These are phyloP conservation scores for Wickerhamomyces bovis DNA, from an alignment of 805 yeast genomes.

Conservation along the genomic window DNA sequence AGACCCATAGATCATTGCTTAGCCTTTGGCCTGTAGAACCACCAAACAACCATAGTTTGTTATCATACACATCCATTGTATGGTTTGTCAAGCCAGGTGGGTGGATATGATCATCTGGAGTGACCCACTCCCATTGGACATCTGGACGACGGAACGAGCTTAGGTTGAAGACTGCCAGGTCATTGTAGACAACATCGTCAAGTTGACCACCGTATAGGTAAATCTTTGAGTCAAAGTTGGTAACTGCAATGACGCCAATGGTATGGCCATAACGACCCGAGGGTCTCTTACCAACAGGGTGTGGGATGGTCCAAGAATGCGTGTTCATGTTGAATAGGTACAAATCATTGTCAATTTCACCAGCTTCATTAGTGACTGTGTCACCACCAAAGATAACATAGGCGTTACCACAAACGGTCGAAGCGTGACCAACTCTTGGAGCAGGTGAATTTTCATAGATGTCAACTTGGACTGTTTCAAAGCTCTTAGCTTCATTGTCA, in stretches of 20 bases:
- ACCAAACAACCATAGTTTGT: slow-evolving; percentile 82
- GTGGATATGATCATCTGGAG: slow-evolving; percentile 41
- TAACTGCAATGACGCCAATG: slow-evolving; percentile 64
- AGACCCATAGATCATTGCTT: slow-evolving; percentile 73
- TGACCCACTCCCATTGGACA: slow-evolving; percentile 77
- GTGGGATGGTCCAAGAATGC: slow-evolving; percentile 73
- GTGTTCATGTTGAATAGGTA: slow-evolving; percentile 81
- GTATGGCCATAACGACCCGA: slow-evolving; percentile 94
- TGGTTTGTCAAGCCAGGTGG: slow-evolving; percentile 92
- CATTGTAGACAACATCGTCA: slow-evolving; percentile 76
- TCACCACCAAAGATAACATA: slow-evolving; percentile 96
- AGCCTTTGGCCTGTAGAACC: slow-evolving; percentile 77
- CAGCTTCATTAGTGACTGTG: slow-evolving; percentile 71
- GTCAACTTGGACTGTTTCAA: slow-evolving; percentile 48
- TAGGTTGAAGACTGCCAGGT: slow-evolving; percentile 79
- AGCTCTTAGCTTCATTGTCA: slow-evolving; percentile 23
- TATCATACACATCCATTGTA: slow-evolving; percentile 74
- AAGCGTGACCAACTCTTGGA: slow-evolving; percentile 94
- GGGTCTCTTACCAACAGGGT: slow-evolving; percentile 71
- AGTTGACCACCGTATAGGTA: slow-evolving; percentile 95
- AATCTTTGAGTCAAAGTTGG: slow-evolving; percentile 51
- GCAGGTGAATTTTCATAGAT: slow-evolving; percentile 81
- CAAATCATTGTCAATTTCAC: slow-evolving; percentile 81
- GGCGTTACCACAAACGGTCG: slow-evolving; percentile 90
- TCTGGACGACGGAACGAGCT: slow-evolving; percentile 78